Evolutionary conservation across 495 filamentous ascomycete genomes (phyloP).

Genomic region (Platismatia glauca): DNA sequence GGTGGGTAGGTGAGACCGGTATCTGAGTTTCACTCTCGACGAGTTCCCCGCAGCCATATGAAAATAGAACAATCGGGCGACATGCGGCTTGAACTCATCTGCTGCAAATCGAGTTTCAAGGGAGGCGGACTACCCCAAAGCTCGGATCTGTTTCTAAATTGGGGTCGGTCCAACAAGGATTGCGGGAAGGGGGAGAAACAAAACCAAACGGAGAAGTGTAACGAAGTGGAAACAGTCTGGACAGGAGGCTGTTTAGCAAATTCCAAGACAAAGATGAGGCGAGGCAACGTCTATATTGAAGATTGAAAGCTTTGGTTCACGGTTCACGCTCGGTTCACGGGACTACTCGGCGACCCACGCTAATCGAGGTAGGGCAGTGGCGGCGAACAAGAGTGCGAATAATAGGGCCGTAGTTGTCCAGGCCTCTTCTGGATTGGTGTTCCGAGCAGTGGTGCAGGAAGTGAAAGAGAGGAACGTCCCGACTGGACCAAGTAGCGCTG

Average conservation of each 20-base stretch:
- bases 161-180: constrained; percentile 11
- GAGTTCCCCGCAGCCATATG: constrained; percentile 27
- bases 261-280: constrained; percentile 4
- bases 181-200: constrained; percentile 20
- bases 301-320: constrained; percentile 7
- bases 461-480: constrained; percentile 9
- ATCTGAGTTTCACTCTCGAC: constrained; percentile 24
- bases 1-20: constrained; percentile 15
- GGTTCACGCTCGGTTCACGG: not conserved
- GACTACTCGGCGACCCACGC: constrained; percentile 12
- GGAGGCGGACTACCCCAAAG: constrained; percentile 16
- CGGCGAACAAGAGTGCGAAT: constrained; percentile 10
- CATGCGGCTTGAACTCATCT: constrained; percentile 25
- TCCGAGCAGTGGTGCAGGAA: constrained; percentile 11
- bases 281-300: constrained; percentile 15
- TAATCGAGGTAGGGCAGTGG: constrained; percentile 17
- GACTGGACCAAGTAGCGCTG: constrained; percentile 19
- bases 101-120: constrained; percentile 24
- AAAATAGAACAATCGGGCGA: constrained; percentile 21
- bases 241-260: not conserved
- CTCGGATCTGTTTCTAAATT: constrained; percentile 23
- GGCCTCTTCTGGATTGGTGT: constrained; percentile 17
- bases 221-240: constrained; percentile 1
- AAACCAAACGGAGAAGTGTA: constrained; percentile 18
- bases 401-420: constrained; percentile 11